Base-by-base conservation (phyloP, 805 yeast genomes). In the Schizosaccharomyces cryophilus region DNA sequence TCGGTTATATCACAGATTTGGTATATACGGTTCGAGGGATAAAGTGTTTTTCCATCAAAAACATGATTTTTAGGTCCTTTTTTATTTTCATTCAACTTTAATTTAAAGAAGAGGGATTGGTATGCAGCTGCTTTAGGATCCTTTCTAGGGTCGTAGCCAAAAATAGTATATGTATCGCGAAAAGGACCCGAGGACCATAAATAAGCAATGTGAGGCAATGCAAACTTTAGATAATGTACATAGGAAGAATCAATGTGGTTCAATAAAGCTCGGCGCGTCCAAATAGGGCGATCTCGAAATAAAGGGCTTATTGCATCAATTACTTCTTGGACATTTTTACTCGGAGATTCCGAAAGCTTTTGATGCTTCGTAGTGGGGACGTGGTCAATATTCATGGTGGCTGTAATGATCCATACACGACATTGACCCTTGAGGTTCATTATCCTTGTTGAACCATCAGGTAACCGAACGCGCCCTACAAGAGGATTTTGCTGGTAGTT, bases 131-230 rank as follows among this genome's bases (percentile, higher is more conserved):
- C 82, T 13, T 73, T 68, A 0, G 72, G 66, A 58, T 83, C 80
- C 1, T 71, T 66, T 54, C 78, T 73, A 0, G 97, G 96, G 70
- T 90, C 86, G 48, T 82, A 75, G 0, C 96, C 96, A 65, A 82
- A 80, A 65, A 74, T 78, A 56, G 88, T 81, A 69, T 84, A 87
- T 11, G 93, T 80, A 63, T 87, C 87, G 66, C 97, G 77, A 95
- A 95, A 93, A 0, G 97, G 98, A 0, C 98, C 98, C 67, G 84
- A 85, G 45, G 84, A 80, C 69, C 82, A 85, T 54, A 87, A 78
- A 69, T 81, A 93, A 0, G 95, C 78, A 0, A 87, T 84, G 69
- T 85, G 83, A 0, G 97, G 95, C 60, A 93, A 70, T 0, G 96
- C 94, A 64, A 78, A 82, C 66, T 84, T 82, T 55, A 90, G 64